These are phyloP conservation scores for Paramecium sexaurelia DNA, from an alignment of 73 alveolate genomes.

Conservation along the genomic window DNA sequence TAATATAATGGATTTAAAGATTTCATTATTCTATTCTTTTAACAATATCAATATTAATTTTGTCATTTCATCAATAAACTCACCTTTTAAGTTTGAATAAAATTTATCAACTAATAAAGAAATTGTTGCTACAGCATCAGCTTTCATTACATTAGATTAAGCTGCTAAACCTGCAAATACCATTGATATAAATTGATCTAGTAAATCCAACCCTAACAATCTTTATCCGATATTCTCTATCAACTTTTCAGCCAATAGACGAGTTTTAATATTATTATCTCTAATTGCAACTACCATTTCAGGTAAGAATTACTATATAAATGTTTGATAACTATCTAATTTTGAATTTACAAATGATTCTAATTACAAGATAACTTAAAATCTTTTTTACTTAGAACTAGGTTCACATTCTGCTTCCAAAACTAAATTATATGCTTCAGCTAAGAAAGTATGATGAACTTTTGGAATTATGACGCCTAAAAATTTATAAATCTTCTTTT, in stretches of 20 bases:
- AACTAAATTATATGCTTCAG: constrained; percentile 53
- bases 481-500: constrained; percentile 64
- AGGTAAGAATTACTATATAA: constrained; percentile 58
- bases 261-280: constrained; percentile 56
- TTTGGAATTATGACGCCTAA: constrained; percentile 17
- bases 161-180: constrained; percentile 70
- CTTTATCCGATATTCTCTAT: constrained; percentile 48
- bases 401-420: constrained; percentile 48
- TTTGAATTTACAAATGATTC: background rate
- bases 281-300: constrained; percentile 66
- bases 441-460: constrained; percentile 57
- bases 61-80: constrained; percentile 52
- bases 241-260: constrained; percentile 39
- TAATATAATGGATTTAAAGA: constrained; percentile 37
- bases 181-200: constrained; percentile 64
- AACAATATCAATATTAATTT: constrained; percentile 27
- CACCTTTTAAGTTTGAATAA: background rate
- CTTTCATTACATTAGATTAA: constrained; percentile 62
- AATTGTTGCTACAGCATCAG: constrained; percentile 60
- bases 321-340: constrained; percentile 36
- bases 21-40: constrained; percentile 63
- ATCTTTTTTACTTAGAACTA: constrained; percentile 58
- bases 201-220: constrained; percentile 17
- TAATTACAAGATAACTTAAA: background rate
- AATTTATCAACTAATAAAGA: constrained; percentile 32